Conservation (phyloP, 345 rosid species). For the Heritiera fomes region DNA sequence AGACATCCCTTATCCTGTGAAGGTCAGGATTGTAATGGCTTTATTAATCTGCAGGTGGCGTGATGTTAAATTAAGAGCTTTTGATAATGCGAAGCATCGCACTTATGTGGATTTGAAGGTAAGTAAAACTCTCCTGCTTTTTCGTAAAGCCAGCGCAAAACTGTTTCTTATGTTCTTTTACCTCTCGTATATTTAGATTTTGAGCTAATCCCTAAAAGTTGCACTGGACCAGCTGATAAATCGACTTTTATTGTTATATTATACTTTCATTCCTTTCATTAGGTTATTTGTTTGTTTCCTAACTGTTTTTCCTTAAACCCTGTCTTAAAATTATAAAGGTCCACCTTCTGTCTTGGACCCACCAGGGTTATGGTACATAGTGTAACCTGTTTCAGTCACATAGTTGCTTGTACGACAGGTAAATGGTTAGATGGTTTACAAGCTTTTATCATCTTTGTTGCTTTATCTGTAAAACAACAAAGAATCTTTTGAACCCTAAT, state of each 20-base stretch:
- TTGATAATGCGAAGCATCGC: slow-evolving; percentile 90
- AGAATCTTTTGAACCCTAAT: slow-evolving; percentile 31
- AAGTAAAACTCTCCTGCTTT: slow-evolving; percentile 5
- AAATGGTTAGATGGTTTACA: slow-evolving; percentile 24
- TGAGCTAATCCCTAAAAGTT: neutral
- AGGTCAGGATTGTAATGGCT: neutral
- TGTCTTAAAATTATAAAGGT: slow-evolving; percentile 15
- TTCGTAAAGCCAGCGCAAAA: neutral
- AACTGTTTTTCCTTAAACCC: neutral
- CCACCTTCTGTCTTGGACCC: slow-evolving; percentile 22
- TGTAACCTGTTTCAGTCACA: slow-evolving; percentile 18
- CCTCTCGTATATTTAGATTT: neutral
- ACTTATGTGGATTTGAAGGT: slow-evolving; percentile 98
- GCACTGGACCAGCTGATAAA: neutral
- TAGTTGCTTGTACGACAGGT: slow-evolving; percentile 44
- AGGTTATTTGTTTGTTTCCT: slow-evolving; percentile 8
- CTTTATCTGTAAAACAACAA: slow-evolving; percentile 27
- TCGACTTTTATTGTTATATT: neutral
- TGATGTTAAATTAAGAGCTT: slow-evolving; percentile 88
- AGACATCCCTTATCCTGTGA: neutral
- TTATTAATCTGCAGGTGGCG: slow-evolving; percentile 72
- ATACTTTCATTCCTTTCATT: neutral
- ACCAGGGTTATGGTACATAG: slow-evolving; percentile 2
- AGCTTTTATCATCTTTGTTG: slow-evolving; percentile 11
- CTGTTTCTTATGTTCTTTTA: neutral